Evolutionary conservation across 352 stramenopile species (phyloP).

Genomic region (Pythium phragmiticola): DNA sequence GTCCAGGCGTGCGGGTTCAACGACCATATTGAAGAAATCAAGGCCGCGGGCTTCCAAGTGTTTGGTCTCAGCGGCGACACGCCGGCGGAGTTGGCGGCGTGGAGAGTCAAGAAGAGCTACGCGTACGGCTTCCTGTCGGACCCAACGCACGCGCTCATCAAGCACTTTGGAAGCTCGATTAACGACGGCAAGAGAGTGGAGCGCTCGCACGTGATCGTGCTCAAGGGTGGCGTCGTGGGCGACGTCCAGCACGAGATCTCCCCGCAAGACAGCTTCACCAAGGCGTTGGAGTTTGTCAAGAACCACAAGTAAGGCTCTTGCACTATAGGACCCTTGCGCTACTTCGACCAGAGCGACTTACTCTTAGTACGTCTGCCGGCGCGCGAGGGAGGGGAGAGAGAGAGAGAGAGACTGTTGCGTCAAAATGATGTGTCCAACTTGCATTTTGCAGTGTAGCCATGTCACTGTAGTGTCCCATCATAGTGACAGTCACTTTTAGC

Average conservation of each 20-base stretch:
- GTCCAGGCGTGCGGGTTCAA: slow-evolving; percentile 85
- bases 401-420: slow-evolving; percentile 8
- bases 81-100: slow-evolving; percentile 61
- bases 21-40: slow-evolving; percentile 76
- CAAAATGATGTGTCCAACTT: neutral
- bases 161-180: slow-evolving; percentile 75
- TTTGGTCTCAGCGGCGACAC: slow-evolving; percentile 78
- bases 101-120: slow-evolving; percentile 81
- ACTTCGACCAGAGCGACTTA: neutral
- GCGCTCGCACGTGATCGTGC: slow-evolving; percentile 83
- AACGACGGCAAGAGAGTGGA: slow-evolving; percentile 60
- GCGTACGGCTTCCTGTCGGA: slow-evolving; percentile 82
- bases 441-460: slow-evolving; percentile 3
- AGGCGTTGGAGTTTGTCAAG: slow-evolving; percentile 69
- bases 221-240: slow-evolving; percentile 70
- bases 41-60: slow-evolving; percentile 72
- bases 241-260: slow-evolving; percentile 72
- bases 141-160: slow-evolving; percentile 72
- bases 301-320: slow-evolving; percentile 15
- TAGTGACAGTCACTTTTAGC: slow-evolving; percentile 8
- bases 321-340: neutral
- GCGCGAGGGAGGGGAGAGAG: neutral
- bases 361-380: neutral
- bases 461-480: slow-evolving; percentile 2
- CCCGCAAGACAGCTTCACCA: slow-evolving; percentile 80